These are phyloP conservation scores for Centaurea solstitialis DNA, from an alignment of 129 eudicot genomes.

Conservation along the genomic window DNA sequence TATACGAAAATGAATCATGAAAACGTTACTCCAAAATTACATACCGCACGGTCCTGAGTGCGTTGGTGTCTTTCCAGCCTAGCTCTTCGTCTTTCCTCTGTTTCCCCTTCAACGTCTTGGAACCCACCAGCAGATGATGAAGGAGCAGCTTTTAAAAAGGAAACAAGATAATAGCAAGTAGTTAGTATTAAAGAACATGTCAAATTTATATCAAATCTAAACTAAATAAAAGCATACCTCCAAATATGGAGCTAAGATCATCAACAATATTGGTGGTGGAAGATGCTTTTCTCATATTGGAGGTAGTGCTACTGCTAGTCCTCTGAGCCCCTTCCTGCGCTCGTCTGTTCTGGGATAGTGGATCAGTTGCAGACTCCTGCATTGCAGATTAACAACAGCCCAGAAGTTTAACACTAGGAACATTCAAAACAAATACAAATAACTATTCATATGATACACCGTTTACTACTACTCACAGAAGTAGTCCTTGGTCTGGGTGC, in stretches of 20 bases:
- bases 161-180: constrained; percentile 22
- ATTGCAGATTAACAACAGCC: neutral
- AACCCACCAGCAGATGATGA: constrained; percentile 65
- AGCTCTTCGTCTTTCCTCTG: constrained; percentile 96
- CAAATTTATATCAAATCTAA: constrained; percentile 9
- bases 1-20: neutral
- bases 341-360: constrained; percentile 63
- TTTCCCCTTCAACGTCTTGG: constrained; percentile 95
- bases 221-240: constrained; percentile 51
- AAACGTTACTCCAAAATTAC: constrained; percentile 26
- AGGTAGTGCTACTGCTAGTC: constrained; percentile 46
- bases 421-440: neutral
- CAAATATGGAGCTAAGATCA: constrained; percentile 90
- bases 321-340: constrained; percentile 59
- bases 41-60: constrained; percentile 98
- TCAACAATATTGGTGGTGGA: constrained; percentile 84
- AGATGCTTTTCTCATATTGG: constrained; percentile 84
- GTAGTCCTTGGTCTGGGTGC: constrained; percentile 83
- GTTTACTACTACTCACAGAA: constrained; percentile 56
- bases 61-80: constrained; percentile 96
- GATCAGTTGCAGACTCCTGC: constrained; percentile 42
- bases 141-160: constrained; percentile 53
- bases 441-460: neutral
- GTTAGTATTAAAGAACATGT: constrained; percentile 1
- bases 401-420: neutral